Evolutionary conservation across 352 stramenopile species (phyloP), one percentile per base, ranked within the genome.

Genomic region (Globisporangium apiculatum): DNA sequence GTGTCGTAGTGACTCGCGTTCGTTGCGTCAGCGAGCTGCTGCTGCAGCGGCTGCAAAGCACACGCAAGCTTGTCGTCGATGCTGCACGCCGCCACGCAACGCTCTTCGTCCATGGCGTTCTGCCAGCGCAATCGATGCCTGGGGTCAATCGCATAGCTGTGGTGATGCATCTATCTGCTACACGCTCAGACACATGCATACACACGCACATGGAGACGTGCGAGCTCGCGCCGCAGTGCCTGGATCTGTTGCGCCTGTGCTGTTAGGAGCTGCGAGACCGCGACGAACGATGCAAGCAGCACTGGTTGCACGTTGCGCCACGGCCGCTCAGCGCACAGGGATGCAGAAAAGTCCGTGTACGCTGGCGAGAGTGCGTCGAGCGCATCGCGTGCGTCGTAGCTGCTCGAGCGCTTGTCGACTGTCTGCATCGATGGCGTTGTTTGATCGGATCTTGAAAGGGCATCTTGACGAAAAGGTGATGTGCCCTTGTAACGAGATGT

Each of bases 281-380:
- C 43, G 14, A 31, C 47, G n/a, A 91, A 75, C 11, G 73, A 71
- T 43, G 65, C 61, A 3, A 67, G 62, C 18, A 92, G 53, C 14
- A 83, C 69, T 8, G 57, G 48, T 53, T 89, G 82, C 42, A 89
- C 71, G 52, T 92, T 92, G 31, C 69, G 57, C 82, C 79, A 90
- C 42, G 77, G 68, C 42, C 75, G 68, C 52, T 85, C 77, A 37
- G 53, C 69, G 11, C 65, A 51, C 15, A 91, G 57, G 60, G 54
- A 73, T 12, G 52, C 57, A 8, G 14, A 38, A 42, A 79, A 59
- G 1, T 46, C 42, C 15, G 47, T 52, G 38, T 38, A 54, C 40
- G 48, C 47, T 7, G 41, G 11, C 6, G 52, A 8, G 9, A 50
- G 6, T 49, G 45, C n/a, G 17, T 49, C 17, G 17, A 24, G 45